These are phyloP conservation scores for Symbiodinium natans DNA, from an alignment of 73 alveolate species.

Conservation along the genomic window DNA sequence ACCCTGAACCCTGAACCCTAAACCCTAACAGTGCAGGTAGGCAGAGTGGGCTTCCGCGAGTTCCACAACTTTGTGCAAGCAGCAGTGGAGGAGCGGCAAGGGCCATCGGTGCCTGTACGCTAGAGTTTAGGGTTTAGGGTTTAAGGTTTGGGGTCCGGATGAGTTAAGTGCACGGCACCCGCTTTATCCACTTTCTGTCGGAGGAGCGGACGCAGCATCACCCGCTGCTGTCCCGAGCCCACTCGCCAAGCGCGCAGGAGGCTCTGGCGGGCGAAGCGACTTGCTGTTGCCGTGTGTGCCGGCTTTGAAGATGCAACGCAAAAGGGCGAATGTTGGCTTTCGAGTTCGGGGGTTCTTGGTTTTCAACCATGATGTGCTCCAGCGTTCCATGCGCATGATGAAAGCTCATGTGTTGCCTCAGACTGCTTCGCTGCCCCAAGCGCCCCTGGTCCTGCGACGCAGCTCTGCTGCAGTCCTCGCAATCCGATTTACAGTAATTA, in stretches of 20 bases:
- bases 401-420: background rate
- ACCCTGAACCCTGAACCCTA: too few species aligned
- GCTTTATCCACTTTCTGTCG: background rate
- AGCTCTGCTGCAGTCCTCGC: background rate
- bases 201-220: background rate
- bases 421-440: background rate
- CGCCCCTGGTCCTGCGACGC: background rate
- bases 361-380: too few species aligned
- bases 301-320: too few species aligned
- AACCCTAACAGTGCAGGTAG: too few species aligned
- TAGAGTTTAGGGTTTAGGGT: background rate
- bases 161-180: too few species aligned
- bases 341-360: too few species aligned
- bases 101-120: background rate
- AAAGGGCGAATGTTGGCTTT: too few species aligned
- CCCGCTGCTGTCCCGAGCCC: background rate
- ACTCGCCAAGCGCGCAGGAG: background rate
- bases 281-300: too few species aligned
- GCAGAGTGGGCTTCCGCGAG: slow-evolving; percentile 77
- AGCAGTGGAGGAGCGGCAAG: slow-evolving; percentile 54
- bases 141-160: too few species aligned
- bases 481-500: background rate
- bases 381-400: too few species aligned
- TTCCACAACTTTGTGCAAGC: slow-evolving; percentile 94
- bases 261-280: background rate